Percentiles rank a stretch among this genome's conserved stretches.
Evolutionary conservation across 257 asterid genomes (phyloP).

Genomic region (Solanum tarijense): DNA sequence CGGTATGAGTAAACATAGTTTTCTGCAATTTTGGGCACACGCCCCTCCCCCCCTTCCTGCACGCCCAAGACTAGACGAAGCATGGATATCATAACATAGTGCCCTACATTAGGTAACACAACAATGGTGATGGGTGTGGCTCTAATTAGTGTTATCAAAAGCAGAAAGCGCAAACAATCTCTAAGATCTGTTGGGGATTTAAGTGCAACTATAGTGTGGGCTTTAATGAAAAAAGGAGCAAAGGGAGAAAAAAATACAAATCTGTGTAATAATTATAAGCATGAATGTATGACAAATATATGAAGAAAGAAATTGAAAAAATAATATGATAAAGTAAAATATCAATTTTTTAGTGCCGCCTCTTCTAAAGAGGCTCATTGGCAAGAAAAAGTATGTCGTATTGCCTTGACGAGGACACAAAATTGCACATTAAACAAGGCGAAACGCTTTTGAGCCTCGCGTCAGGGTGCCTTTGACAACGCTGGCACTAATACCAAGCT

Average conservation of each 20-base stretch:
- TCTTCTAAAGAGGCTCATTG: not conserved
- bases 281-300: not conserved
- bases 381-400: not conserved
- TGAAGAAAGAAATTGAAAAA: not conserved
- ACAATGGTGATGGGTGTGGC: not conserved
- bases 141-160: not conserved
- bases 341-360: not conserved
- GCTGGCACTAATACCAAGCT: not conserved
- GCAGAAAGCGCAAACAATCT: not conserved
- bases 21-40: no score
- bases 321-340: not conserved
- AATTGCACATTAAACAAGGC: not conserved
- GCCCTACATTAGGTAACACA: not conserved
- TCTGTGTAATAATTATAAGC: not conserved
- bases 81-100: not conserved
- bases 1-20: no score
- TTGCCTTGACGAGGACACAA: not conserved
- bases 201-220: not conserved
- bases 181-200: not conserved
- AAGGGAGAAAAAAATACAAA: not conserved
- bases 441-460: not conserved
- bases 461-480: not conserved
- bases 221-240: not conserved
- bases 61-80: not conserved
- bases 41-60: not conserved